phyloP scores from a whole-genome alignment of 805 yeast genomes.

The Kazachstania psychrophila region DNA sequence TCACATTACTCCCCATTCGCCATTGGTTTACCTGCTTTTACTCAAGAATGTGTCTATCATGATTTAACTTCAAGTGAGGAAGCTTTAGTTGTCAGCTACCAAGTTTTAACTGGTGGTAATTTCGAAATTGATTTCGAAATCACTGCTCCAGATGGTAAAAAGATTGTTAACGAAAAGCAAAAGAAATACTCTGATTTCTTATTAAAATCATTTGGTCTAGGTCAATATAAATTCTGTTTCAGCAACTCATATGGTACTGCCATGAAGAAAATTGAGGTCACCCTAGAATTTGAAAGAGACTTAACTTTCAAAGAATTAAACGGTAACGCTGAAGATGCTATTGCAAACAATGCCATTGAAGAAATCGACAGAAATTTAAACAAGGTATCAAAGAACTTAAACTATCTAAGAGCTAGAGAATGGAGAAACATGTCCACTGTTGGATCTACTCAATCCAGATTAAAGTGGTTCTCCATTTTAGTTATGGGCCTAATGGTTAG shows the following conservation, averaged over 20 bases:
- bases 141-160: constrained; percentile 43
- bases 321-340: constrained; percentile 35
- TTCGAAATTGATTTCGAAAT: constrained; percentile 59
- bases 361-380: constrained; percentile 52
- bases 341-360: constrained; percentile 45
- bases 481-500: constrained; percentile 69
- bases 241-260: constrained; percentile 55
- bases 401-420: constrained; percentile 90
- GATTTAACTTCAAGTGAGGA: constrained; percentile 32
- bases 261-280: constrained; percentile 55
- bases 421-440: constrained; percentile 94
- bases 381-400: constrained; percentile 52
- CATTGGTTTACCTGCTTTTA: constrained; percentile 33
- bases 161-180: constrained; percentile 42
- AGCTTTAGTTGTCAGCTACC: constrained; percentile 35
- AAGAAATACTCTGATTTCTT: constrained; percentile 57
- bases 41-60: constrained; percentile 37
- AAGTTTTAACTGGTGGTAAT: constrained; percentile 57
- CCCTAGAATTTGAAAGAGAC: constrained; percentile 42
- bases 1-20: constrained; percentile 30
- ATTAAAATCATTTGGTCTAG: constrained; percentile 46
- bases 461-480: constrained; percentile 64
- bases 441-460: constrained; percentile 64
- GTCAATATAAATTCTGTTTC: constrained; percentile 61
- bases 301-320: constrained; percentile 20